Evolutionary conservation across 345 rosid genomes (phyloP).

Genomic region (Carallia pectinifolia): DNA sequence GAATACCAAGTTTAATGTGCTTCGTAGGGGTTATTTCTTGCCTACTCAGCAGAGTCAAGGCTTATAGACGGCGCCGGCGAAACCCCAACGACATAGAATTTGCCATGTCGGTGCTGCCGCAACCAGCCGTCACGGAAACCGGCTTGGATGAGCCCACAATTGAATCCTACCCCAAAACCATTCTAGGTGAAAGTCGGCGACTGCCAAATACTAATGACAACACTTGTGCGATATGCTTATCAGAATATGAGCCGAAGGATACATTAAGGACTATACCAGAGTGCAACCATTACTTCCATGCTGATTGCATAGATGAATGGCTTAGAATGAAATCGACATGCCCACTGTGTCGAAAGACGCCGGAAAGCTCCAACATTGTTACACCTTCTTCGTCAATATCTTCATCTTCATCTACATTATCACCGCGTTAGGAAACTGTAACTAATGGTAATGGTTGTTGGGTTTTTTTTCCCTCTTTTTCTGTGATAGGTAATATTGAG

Average conservation of each 20-base stretch:
- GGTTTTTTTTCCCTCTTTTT: no score
- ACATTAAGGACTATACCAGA: conserved; percentile 50
- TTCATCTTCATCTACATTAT: conserved; percentile 11
- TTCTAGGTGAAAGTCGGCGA: conserved; percentile 52
- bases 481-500: no score
- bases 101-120: conserved; percentile 4
- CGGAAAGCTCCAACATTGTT: conserved; percentile 9
- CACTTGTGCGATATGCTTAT: conserved; percentile 53
- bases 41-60: conserved; percentile 22
- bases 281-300: conserved; percentile 66
- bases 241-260: conserved; percentile 54
- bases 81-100: not conserved
- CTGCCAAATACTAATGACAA: conserved; percentile 44
- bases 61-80: not conserved
- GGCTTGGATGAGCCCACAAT: conserved; percentile 51
- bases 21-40: conserved; percentile 30
- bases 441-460: no score
- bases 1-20: conserved; percentile 49
- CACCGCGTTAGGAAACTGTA: not conserved
- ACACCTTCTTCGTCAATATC: conserved; percentile 7
- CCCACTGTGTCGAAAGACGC: conserved; percentile 58
- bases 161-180: conserved; percentile 54
- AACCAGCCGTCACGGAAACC: not conserved
- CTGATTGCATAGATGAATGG: conserved; percentile 61
- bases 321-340: conserved; percentile 53